Percentiles rank a stretch among this genome's conserved stretches.
These are phyloP conservation scores for Trapa incisa DNA, from an alignment of 345 rosid species.

Conservation along the genomic window DNA sequence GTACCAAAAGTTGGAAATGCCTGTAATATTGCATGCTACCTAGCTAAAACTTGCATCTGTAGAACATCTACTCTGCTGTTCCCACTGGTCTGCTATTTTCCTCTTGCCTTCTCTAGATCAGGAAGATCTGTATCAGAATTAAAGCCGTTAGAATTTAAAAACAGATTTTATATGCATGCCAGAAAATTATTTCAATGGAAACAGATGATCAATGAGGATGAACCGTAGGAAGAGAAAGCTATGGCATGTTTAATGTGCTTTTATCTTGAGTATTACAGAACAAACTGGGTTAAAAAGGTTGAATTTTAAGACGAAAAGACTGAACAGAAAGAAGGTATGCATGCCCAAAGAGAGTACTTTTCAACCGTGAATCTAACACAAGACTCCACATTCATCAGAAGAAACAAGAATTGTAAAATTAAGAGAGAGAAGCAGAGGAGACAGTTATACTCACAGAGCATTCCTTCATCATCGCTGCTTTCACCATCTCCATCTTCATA, in stretches of 20 bases:
- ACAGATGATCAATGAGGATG: not conserved
- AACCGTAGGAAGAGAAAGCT: not conserved
- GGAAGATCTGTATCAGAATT: slow-evolving; percentile 61
- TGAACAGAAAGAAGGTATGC: not conserved
- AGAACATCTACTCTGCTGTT: not conserved
- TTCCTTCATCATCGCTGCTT: slow-evolving; percentile 78
- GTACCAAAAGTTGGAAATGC: not conserved
- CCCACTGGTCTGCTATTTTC: slow-evolving; percentile 7
- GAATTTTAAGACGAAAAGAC: too few species aligned
- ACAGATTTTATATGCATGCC: not conserved
- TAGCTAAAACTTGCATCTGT: not conserved
- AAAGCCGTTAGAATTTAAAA: not conserved
- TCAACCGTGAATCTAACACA: not conserved
- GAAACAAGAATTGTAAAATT: not conserved
- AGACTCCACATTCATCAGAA: not conserved
- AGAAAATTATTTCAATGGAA: not conserved
- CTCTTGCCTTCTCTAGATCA: slow-evolving; percentile 89
- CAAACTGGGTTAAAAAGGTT: too few species aligned
- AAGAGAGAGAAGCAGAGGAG: not conserved
- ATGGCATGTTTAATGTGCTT: not conserved
- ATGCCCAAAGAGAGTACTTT: not conserved
- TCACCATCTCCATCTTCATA: slow-evolving; percentile 42
- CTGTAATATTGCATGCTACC: not conserved
- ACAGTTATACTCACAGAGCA: slow-evolving; percentile 69
- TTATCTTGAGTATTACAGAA: too few species aligned